Conservation (phyloP, 371 early-diverging fungal species). For the Apophysomyces variabilis region DNA sequence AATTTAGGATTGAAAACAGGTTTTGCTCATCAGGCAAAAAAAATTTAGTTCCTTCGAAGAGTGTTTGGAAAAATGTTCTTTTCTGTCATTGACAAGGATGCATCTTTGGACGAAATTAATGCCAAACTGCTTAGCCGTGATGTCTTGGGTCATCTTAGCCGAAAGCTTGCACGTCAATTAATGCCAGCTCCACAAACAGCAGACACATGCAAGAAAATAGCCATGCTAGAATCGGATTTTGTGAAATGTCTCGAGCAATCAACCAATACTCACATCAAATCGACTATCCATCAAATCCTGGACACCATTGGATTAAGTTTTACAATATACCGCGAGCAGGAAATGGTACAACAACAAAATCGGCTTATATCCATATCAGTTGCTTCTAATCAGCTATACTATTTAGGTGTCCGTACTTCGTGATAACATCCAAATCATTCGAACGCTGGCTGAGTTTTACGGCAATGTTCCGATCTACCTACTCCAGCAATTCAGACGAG, state of each 20-base stretch:
- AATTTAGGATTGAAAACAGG: not conserved
- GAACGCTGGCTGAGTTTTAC: not conserved
- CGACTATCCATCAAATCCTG: not conserved
- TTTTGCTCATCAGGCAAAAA: no score
- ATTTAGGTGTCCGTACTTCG: not conserved
- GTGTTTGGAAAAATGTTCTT: not conserved
- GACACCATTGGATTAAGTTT: constrained; percentile 1
- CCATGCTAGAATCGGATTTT: not conserved
- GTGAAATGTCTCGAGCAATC: constrained; percentile 4
- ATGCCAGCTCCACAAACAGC: not conserved
- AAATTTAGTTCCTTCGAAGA: not conserved
- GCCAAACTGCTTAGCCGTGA: not conserved
- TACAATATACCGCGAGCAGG: not conserved
- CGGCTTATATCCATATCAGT: not conserved
- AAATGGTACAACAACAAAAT: not conserved
- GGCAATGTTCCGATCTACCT: not conserved
- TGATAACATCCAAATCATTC: not conserved
- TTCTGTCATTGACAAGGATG: not conserved
- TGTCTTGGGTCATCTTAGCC: not conserved
- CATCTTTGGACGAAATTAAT: not conserved
- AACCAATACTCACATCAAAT: not conserved
- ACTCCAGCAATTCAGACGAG: constrained; percentile 1
- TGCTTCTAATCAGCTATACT: no score
- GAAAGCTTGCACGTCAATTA: not conserved
- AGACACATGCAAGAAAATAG: not conserved